Evolutionary conservation across 2,329 filamentous ascomycete genomes (phyloP).

Genomic region (Clarireedia homoeocarpa): DNA sequence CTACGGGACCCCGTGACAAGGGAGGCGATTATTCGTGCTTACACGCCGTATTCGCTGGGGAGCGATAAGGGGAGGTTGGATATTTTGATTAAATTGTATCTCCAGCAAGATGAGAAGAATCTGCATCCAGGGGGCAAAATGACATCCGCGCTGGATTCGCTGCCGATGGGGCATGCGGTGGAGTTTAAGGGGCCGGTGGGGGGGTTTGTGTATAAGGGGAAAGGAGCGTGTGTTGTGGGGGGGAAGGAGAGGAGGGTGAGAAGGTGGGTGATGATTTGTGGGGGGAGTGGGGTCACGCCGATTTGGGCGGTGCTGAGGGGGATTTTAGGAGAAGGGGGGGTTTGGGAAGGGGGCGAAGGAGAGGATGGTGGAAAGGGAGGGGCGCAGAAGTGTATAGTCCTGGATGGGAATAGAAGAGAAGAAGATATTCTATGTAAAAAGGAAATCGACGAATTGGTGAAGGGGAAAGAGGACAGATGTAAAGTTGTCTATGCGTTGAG

Average conservation of each 20-base stretch:
- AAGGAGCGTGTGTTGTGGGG: slow-evolving; percentile 55
- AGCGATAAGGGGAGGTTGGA: slow-evolving; percentile 56
- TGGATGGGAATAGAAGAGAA: slow-evolving; percentile 70
- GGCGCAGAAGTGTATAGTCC: slow-evolving; percentile 49
- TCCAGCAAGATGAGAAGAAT: slow-evolving; percentile 41
- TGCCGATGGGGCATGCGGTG: slow-evolving; percentile 64
- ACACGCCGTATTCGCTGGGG: slow-evolving; percentile 72
- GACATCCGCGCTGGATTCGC: slow-evolving; percentile 68
- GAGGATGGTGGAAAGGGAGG: too few relatives aligned
- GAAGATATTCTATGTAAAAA: slow-evolving; percentile 75
- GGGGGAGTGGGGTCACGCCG: slow-evolving; percentile 85
- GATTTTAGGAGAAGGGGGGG: slow-evolving; percentile 53
- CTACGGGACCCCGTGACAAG: slow-evolving; percentile 62
- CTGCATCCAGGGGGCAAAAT: slow-evolving; percentile 63
- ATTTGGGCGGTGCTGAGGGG: slow-evolving; percentile 77
- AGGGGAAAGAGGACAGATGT: slow-evolving; percentile 47
- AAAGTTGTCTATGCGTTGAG: slow-evolving; percentile 64
- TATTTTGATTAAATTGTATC: slow-evolving; percentile 78
- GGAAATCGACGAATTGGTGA: slow-evolving; percentile 60
- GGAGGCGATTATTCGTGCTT: slow-evolving; percentile 74
- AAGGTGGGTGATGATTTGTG: slow-evolving; percentile 79
- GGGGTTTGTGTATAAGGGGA: slow-evolving; percentile 71
- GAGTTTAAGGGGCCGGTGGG: slow-evolving; percentile 87
- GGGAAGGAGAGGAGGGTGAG: slow-evolving; percentile 48
- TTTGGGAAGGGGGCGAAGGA: slow-evolving; percentile 49